phyloP scores from a whole-genome alignment of 140 eudicot genomes.

The Anethum foeniculum region DNA sequence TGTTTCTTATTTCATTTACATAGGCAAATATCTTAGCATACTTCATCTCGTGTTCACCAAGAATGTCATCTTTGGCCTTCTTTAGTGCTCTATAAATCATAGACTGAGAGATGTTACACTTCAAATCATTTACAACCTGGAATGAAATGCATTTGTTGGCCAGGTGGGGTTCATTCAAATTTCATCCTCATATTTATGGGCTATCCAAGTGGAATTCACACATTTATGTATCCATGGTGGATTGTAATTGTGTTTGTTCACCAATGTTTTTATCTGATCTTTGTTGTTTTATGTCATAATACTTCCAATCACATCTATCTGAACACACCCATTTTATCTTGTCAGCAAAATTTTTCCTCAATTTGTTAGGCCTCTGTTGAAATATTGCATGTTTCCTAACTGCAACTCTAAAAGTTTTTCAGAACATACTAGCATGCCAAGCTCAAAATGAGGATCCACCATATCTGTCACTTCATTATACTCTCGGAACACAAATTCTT shows the following conservation, averaged over 20 bases:
- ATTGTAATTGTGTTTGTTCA: not conserved
- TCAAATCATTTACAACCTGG: not conserved
- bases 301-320: not conserved
- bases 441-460: not conserved
- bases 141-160: not conserved
- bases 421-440: too few species aligned
- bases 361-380: not conserved
- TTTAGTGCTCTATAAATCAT: not conserved
- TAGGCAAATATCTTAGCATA: not conserved
- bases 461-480: not conserved
- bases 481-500: not conserved
- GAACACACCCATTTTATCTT: not conserved
- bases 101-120: not conserved
- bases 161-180: not conserved
- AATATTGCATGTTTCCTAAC: not conserved
- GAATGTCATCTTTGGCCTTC: not conserved
- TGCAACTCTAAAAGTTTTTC: too few species aligned
- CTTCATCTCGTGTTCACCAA: not conserved
- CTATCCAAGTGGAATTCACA: not conserved
- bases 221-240: not conserved
- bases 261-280: not conserved
- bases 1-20: not conserved
- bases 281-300: not conserved
- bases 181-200: not conserved
- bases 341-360: not conserved